Base-by-base conservation (phyloP, 164 flowering plant genomes). In the Liriodendron chinense region DNA sequence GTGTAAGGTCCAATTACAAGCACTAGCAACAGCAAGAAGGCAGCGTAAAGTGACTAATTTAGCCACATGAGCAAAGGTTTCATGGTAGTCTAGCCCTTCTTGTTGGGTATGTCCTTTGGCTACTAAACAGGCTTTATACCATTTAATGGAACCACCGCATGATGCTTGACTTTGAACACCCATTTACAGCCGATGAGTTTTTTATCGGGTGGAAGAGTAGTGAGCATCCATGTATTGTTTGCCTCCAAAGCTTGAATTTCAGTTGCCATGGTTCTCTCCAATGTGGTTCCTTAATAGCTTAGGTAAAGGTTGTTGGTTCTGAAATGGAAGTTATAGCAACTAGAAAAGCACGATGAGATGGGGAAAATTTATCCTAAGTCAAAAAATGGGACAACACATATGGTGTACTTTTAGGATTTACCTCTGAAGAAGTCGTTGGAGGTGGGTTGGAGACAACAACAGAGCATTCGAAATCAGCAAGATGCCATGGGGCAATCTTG, bases 171-270 rank as follows among this genome's bases (percentile, higher is more conserved):
- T n/a, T n/a, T n/a, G n/a, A n/a, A n/a, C n/a, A n/a, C n/a, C n/a
- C n/a, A n/a, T n/a, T n/a, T n/a, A n/a, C n/a, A n/a, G n/a, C n/a
- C n/a, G n/a, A n/a, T n/a, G n/a, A n/a, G n/a, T n/a, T n/a, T n/a
- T n/a, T n/a, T n/a, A n/a, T n/a, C n/a, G n/a, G n/a, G n/a, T n/a
- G n/a, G n/a, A n/a, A n/a, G n/a, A n/a, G n/a, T 0, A 13, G 22
- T 23, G 49, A 65, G 7, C 0, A 9, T 14, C n/a, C n/a, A n/a
- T n/a, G n/a, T n/a, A n/a, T n/a, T n/a, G n/a, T n/a, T n/a, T n/a
- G n/a, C n/a, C n/a, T 65, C 62, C 9, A 74, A 24, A 5, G 62
- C 76, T 5, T 23, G 1, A 1, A 74, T 65, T 48, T 74, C 70
- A 12, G 8, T 24, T 21, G 70, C 59, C 64, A 73, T 73, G 8